phyloP scores from a whole-genome alignment of 2,329 filamentous ascomycete species.

The Tricladium varicosporioides region DNA sequence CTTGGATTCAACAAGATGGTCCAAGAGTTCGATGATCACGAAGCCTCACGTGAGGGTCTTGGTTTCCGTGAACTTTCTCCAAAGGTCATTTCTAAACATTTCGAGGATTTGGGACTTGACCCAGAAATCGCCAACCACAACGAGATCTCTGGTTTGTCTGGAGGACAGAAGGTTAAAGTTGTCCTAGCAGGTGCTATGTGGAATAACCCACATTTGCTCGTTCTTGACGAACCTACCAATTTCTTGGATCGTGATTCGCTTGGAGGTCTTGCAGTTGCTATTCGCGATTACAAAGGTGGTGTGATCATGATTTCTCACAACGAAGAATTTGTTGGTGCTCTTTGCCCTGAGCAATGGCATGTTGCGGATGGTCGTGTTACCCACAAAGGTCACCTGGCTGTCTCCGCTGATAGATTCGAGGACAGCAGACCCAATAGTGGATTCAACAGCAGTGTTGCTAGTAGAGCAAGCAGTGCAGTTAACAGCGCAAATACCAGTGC shows the following conservation, averaged over 20 bases:
- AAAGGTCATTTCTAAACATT: constrained; percentile 94
- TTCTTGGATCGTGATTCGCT: constrained; percentile 98
- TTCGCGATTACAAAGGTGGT: constrained; percentile 96
- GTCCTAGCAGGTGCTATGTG: constrained; percentile 95
- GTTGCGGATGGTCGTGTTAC: constrained; percentile 85
- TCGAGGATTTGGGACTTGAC: constrained; percentile 93
- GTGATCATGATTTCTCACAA: constrained; percentile 99
- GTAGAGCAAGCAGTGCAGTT: constrained; percentile 52
- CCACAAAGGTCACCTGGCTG: constrained; percentile 73
- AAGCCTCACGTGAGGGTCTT: constrained; percentile 96
- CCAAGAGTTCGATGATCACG: constrained; percentile 98
- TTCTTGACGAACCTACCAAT: constrained; percentile 98
- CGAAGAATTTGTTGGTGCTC: constrained; percentile 95
- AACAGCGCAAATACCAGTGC: constrained; percentile 58
- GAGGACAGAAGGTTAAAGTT: constrained; percentile 98
- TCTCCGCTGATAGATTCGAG: constrained; percentile 82
- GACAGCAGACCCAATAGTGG: constrained; percentile 67
- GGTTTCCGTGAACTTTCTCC: constrained; percentile 93
- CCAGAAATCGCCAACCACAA: constrained; percentile 99
- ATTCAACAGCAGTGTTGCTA: constrained; percentile 57
- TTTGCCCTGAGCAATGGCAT: constrained; percentile 96
- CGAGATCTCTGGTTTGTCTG: constrained; percentile 91
- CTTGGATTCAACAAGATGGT: constrained; percentile 89
- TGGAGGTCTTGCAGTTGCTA: constrained; percentile 93
- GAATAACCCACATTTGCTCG: constrained; percentile 97